These are phyloP conservation scores for Sclerotinia subarctica DNA, from an alignment of 2,329 filamentous ascomycete genomes.

Conservation along the genomic window DNA sequence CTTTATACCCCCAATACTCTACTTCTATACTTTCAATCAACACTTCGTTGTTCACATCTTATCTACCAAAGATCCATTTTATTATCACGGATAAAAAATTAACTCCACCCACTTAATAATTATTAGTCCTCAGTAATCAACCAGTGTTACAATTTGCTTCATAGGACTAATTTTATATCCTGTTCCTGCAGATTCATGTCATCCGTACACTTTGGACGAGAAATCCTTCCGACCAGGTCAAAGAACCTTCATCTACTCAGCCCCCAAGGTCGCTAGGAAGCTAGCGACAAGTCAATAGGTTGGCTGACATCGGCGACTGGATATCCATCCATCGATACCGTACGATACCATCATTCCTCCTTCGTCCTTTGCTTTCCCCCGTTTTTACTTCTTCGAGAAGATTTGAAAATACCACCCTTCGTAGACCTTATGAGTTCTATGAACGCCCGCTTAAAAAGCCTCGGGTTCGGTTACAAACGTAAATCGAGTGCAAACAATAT, in stretches of 20 bases:
- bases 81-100: neutral
- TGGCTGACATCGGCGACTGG: constrained; percentile 18
- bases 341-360: constrained; percentile 8
- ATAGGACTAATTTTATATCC: neutral
- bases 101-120: neutral
- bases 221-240: constrained; percentile 20
- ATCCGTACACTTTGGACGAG: constrained; percentile 6
- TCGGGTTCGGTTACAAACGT: constrained; percentile 74
- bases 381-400: constrained; percentile 36
- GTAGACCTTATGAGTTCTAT: constrained; percentile 66
- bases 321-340: constrained; percentile 10
- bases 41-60: neutral
- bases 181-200: constrained; percentile 24
- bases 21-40: neutral
- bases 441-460: constrained; percentile 75
- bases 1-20: neutral
- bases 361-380: constrained; percentile 32
- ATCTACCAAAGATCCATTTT: neutral
- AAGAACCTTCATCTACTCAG: constrained; percentile 19
- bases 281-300: constrained; percentile 20
- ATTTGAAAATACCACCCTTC: constrained; percentile 18
- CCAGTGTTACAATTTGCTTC: neutral
- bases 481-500: constrained; percentile 61
- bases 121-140: constrained; percentile 4
- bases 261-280: constrained; percentile 19